Conservation (phyloP, 1,139 yeast species). For the Taphrina betulina region DNA sequence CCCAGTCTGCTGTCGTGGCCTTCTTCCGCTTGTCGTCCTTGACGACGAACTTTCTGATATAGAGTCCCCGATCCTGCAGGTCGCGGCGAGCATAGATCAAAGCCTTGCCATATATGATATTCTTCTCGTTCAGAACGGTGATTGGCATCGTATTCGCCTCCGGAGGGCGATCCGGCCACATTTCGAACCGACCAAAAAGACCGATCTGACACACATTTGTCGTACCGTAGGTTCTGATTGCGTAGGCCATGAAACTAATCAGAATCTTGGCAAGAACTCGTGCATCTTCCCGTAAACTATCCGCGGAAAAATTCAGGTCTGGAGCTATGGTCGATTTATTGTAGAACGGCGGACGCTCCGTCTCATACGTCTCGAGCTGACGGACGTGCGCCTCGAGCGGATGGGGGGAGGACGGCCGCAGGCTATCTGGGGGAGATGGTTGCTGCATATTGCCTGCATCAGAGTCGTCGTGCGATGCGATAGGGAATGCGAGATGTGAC, state of each 20-base stretch:
- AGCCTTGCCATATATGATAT: conserved; percentile 13
- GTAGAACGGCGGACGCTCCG: conserved; percentile 18
- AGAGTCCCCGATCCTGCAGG: conserved; percentile 11
- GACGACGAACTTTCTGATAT: conserved; percentile 13
- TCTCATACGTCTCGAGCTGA: conserved; percentile 17
- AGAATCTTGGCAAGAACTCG: conserved; percentile 7
- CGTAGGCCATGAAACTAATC: conserved; percentile 22
- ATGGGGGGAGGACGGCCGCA: conserved; percentile 11
- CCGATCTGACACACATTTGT: conserved; percentile 19
- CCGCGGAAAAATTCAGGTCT: conserved; percentile 20
- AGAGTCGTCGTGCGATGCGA: no score
- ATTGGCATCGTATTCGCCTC: conserved; percentile 13
- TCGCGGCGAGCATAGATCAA: conserved; percentile 11
- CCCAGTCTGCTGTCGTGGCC: conserved; percentile 13
- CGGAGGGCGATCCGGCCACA: conserved; percentile 17
- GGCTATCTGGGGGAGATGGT: conserved; percentile 19
- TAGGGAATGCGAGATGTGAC: no score
- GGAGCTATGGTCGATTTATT: conserved; percentile 12
- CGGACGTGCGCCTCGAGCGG: conserved; percentile 15
- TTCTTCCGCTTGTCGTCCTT: conserved; percentile 7
- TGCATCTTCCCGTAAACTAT: conserved; percentile 19
- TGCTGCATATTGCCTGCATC: no score
- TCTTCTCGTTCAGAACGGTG: conserved; percentile 19
- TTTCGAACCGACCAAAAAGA: conserved; percentile 10
- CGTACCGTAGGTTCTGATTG: conserved; percentile 13